These are phyloP conservation scores for Alliaria petiolata DNA, from an alignment of 345 rosid genomes.

Conservation along the genomic window DNA sequence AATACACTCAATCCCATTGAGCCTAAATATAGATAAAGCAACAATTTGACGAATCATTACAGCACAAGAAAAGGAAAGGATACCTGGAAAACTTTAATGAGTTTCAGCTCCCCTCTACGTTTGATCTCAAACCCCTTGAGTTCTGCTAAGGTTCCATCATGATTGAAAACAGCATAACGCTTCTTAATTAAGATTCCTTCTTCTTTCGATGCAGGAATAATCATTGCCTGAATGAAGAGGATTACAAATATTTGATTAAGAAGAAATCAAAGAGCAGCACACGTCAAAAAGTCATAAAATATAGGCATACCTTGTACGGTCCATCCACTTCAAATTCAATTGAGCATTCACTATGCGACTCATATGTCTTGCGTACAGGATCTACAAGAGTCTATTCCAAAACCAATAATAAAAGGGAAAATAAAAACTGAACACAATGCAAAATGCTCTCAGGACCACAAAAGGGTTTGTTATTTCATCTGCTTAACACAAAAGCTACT, in stretches of 20 bases:
- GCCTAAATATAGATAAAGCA: conserved; percentile 7
- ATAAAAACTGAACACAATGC: conserved; percentile 14
- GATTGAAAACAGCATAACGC: conserved; percentile 97
- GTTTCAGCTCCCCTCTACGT: conserved; percentile 98
- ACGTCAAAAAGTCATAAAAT: conserved; percentile 10
- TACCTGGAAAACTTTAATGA: conserved; percentile 98
- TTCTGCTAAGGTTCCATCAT: conserved; percentile 97
- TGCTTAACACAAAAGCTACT: conserved; percentile 4
- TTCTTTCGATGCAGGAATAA: conserved; percentile 98
- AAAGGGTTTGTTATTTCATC: not conserved
- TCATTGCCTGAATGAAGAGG: conserved; percentile 73
- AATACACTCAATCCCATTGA: not conserved
- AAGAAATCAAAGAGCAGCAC: conserved; percentile 19
- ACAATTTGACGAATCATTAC: conserved; percentile 11
- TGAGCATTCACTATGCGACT: conserved; percentile 90
- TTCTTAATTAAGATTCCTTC: conserved; percentile 92
- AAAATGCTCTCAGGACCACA: conserved; percentile 15
- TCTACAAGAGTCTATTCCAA: conserved; percentile 68
- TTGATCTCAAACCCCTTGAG: conserved; percentile 99
- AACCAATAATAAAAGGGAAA: conserved; percentile 20
- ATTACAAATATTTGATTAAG: not conserved
- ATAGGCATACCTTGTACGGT: conserved; percentile 83
- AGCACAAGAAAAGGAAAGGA: conserved; percentile 7
- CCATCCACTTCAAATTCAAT: conserved; percentile 99
- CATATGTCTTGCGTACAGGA: conserved; percentile 69